Percentiles rank a stretch among this genome's conserved stretches.
Evolutionary conservation across 202 grass and related monocot species (phyloP).

Genomic region (Setaria italica): DNA sequence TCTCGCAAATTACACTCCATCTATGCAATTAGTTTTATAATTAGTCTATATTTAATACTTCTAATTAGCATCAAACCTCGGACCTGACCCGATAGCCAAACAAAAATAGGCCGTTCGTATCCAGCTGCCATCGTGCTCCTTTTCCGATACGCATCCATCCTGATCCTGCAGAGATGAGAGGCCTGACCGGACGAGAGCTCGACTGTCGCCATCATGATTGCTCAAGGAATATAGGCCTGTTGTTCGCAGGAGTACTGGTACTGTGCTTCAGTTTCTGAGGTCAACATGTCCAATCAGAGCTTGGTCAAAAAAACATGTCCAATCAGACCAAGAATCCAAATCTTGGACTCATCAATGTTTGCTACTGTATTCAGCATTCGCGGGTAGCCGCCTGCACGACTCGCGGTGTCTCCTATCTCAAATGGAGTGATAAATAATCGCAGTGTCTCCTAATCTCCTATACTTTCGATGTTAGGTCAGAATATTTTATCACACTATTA

Average conservation of each 20-base stretch:
- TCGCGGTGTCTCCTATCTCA: neutral
- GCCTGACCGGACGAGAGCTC: neutral
- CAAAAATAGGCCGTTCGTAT: neutral
- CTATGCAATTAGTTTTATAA: no score
- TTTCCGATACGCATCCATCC: neutral
- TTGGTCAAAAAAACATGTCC: no score
- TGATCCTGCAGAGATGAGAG: neutral
- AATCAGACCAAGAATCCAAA: constrained; percentile 33
- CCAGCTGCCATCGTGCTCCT: neutral
- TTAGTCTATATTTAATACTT: no score
- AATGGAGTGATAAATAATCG: no score
- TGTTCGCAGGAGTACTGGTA: neutral
- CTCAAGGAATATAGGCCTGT: neutral
- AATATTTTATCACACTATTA: no score
- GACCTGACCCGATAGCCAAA: neutral
- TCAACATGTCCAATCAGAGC: constrained; percentile 5
- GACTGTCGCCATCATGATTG: constrained; percentile 6
- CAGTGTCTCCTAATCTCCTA: no score
- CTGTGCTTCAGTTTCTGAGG: neutral
- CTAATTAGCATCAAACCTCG: no score
- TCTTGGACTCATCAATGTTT: neutral
- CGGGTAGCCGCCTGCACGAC: neutral
- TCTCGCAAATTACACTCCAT: no score
- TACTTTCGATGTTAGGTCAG: no score
- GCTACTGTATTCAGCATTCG: no score